A percentile compares a stretch with the other conserved stretches of the same genome.
Evolutionary conservation across 2,329 filamentous ascomycete species (phyloP).

Genomic region (Endoconidiophora polonica): DNA sequence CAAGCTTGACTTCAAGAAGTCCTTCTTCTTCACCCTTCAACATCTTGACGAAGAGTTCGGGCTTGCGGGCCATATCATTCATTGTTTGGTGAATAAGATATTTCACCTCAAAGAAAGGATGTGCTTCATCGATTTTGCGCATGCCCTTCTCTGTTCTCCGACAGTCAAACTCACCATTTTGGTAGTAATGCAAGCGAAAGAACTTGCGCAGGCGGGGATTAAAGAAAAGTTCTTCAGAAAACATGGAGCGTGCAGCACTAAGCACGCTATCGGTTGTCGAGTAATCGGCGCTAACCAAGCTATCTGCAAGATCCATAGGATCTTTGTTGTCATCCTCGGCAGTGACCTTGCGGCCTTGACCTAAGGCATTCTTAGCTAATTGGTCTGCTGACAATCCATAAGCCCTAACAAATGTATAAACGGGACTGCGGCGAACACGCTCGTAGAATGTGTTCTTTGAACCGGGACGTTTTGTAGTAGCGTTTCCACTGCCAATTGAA

Average conservation of each 20-base stretch:
- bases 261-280: constrained; percentile 60
- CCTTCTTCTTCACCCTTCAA: constrained; percentile 92
- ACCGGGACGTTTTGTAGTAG: constrained; percentile 64
- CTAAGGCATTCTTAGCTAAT: constrained; percentile 71
- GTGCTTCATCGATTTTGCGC: constrained; percentile 82
- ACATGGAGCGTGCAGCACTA: constrained; percentile 68
- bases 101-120: constrained; percentile 96
- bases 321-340: constrained; percentile 69
- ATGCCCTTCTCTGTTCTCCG: constrained; percentile 85
- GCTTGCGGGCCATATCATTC: constrained; percentile 60
- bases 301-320: constrained; percentile 77
- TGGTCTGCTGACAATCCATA: constrained; percentile 83
- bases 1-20: constrained; percentile 68
- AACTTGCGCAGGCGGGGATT: constrained; percentile 82
- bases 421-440: constrained; percentile 62
- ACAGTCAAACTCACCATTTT: constrained; percentile 70
- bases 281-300: constrained; percentile 55
- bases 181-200: constrained; percentile 69
- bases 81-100: constrained; percentile 86
- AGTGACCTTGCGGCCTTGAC: constrained; percentile 60
- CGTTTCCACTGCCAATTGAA: constrained; percentile 42
- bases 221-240: constrained; percentile 74
- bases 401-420: constrained; percentile 68
- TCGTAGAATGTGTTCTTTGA: constrained; percentile 68
- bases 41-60: constrained; percentile 91